Base-by-base conservation (phyloP, 495 filamentous ascomycete species). In the Tuber aestivum region DNA sequence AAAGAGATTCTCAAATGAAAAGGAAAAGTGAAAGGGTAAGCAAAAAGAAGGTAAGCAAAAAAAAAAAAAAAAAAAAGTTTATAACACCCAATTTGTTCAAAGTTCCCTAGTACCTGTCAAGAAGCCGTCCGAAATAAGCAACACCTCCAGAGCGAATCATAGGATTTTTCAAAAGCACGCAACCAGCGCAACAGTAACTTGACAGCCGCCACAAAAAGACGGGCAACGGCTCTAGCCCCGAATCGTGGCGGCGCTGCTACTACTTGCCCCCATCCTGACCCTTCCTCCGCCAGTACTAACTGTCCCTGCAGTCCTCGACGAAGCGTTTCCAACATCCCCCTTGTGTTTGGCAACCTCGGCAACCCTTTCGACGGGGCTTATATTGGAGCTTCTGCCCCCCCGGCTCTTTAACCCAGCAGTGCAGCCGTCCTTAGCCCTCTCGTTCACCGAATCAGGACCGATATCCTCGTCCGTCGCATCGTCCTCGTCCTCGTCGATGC, bases 381-480 rank as follows among this genome's bases (percentile, higher is more conserved):
- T 79, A 72, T 72, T 69, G 74, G 72, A 44, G 70, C 71, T 75
- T 65, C n/a, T 65, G n/a, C 56, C 56, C n/a, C 56, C 56, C 10
- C 56, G 10, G 38, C 7, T 40, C 38, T 40, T 40, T 40, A 23
- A 41, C 41, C 77, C 76, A n/a, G 68, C 76, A 7, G 41, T 74
- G 7, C 77, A 70, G 21, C 69, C 70, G 18, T 74, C 65, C 37
- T 42, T 78, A 42, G 70, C 73, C 23, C 78, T 79, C 71, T 77
- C 78, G 72, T 79, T 79, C 70, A 79, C 78, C n/a, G 78, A 79
- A 73, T 79, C 78, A 20, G 78, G 78, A 3, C 78, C 78, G 27
- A 77, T 79, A 41, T 79, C 78, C 41, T 79, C 78, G 69, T 79
- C 78, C 44, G 78, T 79, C 45, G 77, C 76, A 79, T 79, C 78